Percentiles rank a stretch among this genome's conserved stretches.
These are phyloP conservation scores for Citrus reticulata DNA, from an alignment of 345 rosid genomes.

Conservation along the genomic window DNA sequence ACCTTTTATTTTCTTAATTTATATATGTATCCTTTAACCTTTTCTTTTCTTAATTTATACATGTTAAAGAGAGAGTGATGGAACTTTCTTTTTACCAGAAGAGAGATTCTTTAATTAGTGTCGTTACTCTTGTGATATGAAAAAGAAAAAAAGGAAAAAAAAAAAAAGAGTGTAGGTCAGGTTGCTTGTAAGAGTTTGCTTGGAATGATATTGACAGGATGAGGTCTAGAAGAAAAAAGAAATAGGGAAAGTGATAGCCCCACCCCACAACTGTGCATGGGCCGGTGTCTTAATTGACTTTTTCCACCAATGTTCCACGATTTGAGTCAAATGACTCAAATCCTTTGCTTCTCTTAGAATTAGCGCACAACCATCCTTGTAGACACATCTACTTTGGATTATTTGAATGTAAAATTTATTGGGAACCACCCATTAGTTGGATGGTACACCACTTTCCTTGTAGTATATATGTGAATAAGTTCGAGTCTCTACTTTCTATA, in stretches of 20 bases:
- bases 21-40: no score
- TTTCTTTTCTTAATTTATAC: no score
- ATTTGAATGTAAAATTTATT: no score
- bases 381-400: no score
- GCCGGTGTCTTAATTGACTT: slow-evolving; percentile 8
- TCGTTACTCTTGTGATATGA: background rate
- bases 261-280: slow-evolving; percentile 17
- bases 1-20: no score
- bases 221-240: background rate
- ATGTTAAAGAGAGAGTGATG: no score
- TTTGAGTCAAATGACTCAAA: no score
- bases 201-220: slow-evolving; percentile 15
- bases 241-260: background rate
- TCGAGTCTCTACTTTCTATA: no score
- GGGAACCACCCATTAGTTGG: no score
- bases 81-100: no score
- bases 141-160: background rate
- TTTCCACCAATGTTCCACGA: background rate
- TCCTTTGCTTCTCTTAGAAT: background rate
- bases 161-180: background rate
- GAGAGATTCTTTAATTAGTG: background rate
- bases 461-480: no score
- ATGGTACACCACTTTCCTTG: no score
- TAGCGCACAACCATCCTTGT: background rate
- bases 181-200: slow-evolving; percentile 34